Evolutionary conservation across 2,329 filamentous ascomycete genomes (phyloP), one percentile per base, ranked within the genome.

Genomic region (Xylaria sp.): DNA sequence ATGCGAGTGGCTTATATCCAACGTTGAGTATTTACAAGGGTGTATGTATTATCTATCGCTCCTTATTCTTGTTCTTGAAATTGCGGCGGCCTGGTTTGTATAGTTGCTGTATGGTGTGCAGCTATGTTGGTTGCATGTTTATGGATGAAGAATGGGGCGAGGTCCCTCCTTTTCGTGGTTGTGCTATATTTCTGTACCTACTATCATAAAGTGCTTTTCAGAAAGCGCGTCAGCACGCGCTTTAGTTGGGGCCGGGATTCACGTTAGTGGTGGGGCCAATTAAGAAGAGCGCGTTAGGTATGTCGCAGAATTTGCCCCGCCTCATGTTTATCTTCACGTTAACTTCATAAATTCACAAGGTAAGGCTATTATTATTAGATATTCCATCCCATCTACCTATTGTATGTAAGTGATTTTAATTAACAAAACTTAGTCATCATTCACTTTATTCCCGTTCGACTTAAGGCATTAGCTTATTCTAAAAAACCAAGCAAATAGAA

Each of bases 211-310:
- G 67, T 73, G 72, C 65, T 66, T 72, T 69, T 69, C 46, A 23
- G 34, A 62, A 69, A 63, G 72, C 74, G 74, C 74, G 74, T 75
- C 70, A 46, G 68, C 46, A 72, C 74, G 74, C 69, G 65, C 69
- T 66, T 36, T 32, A 20, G 57, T 60, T 30, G 23, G 41, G 57
- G 63, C 68, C 62, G 50, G 72, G 71, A 46, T 70, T 67, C 66
- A 70, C 68, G 70, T 57, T 58, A 48, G 28, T 65, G 28, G 69
- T 61, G 71, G 73, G 72, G 59, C 60, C 46, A 72, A 69, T 66
- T 67, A 67, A 69, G 30, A 60, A 61, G 12, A 39, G 32, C 66
- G 65, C 67, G 61, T 67, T 50, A 61, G 32, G 12, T 28, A 61
- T 43, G 12, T 28, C 25, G 4, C 39, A 25, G n/a, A 28, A 50